Conservation (phyloP, 257 asterid species). For the Nicotiana tomentosiformis region DNA sequence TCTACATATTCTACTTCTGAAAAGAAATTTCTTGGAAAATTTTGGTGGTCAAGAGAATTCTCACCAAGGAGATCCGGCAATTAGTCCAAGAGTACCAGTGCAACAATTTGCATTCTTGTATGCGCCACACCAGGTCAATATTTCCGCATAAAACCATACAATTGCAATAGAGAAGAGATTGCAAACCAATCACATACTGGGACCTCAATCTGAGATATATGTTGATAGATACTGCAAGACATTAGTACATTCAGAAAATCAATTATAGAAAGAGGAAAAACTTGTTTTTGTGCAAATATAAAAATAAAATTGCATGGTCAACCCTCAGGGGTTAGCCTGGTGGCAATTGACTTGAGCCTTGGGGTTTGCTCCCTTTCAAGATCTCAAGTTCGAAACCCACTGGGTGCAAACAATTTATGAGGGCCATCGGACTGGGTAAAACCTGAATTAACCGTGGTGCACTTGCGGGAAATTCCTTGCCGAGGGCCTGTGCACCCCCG, state of each 20-base stretch:
- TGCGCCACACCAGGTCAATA: constrained; percentile 54
- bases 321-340: no score
- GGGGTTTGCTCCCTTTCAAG: no score
- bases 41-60: not conserved
- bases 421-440: no score
- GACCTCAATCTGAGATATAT: constrained; percentile 32
- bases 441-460: no score
- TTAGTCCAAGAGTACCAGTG: constrained; percentile 43
- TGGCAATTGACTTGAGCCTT: no score
- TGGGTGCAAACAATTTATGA: no score
- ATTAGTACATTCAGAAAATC: not conserved
- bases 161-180: constrained; percentile 38
- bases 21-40: not conserved
- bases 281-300: not conserved
- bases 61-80: constrained; percentile 47
- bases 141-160: constrained; percentile 49
- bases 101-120: constrained; percentile 32
- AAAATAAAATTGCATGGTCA: not conserved
- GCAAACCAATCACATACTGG: constrained; percentile 50
- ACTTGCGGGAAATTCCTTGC: no score
- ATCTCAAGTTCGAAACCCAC: no score
- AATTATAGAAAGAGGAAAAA: not conserved
- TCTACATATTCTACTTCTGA: not conserved
- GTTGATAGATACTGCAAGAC: constrained; percentile 47
- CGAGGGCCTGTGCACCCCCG: no score